Conservation (phyloP, 805 yeast species). For the Yamadazyma laniorum region DNA sequence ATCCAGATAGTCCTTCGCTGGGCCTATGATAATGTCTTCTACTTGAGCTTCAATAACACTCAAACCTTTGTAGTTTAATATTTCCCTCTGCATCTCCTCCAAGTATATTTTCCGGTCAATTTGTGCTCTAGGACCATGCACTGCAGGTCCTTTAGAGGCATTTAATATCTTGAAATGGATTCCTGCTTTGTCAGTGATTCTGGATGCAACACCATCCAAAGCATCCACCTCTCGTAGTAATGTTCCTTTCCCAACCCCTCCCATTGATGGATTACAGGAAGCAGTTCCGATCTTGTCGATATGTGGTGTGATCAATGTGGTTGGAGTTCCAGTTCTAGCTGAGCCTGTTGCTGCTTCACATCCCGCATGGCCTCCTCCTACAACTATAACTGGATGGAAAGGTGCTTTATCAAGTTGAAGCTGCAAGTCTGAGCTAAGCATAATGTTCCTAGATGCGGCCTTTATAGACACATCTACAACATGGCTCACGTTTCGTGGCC, state of each 20-base stretch:
- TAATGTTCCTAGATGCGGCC: slow-evolving; percentile 16
- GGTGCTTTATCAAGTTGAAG: slow-evolving; percentile 26
- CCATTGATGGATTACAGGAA: slow-evolving; percentile 96
- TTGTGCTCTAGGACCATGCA: slow-evolving; percentile 98
- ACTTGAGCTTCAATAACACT: slow-evolving; percentile 71
- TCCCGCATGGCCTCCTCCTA: slow-evolving; percentile 99
- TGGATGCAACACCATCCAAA: slow-evolving; percentile 84
- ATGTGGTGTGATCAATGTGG: slow-evolving; percentile 76
- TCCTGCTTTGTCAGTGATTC: slow-evolving; percentile 89
- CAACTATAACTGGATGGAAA: slow-evolving; percentile 68
- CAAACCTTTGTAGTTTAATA: slow-evolving; percentile 56
- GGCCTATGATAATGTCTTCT: slow-evolving; percentile 73
- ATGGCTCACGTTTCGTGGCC: too few species aligned
- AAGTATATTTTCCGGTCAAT: slow-evolving; percentile 83
- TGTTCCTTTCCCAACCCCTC: slow-evolving; percentile 98
- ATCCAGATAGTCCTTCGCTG: slow-evolving; percentile 17
- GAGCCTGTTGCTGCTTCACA: slow-evolving; percentile 95
- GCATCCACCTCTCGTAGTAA: slow-evolving; percentile 92
- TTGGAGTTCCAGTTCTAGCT: slow-evolving; percentile 74
- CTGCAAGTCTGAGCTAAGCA: slow-evolving; percentile 37
- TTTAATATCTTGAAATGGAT: slow-evolving; percentile 87
- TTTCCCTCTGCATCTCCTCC: slow-evolving; percentile 70
- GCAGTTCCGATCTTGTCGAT: slow-evolving; percentile 82
- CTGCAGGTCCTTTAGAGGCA: slow-evolving; percentile 89
- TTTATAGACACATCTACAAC: too few species aligned